Percentiles rank a stretch among this genome's conserved stretches.
phyloP scores from a whole-genome alignment of 306 rosid genomes.

The Corylus avellana region DNA sequence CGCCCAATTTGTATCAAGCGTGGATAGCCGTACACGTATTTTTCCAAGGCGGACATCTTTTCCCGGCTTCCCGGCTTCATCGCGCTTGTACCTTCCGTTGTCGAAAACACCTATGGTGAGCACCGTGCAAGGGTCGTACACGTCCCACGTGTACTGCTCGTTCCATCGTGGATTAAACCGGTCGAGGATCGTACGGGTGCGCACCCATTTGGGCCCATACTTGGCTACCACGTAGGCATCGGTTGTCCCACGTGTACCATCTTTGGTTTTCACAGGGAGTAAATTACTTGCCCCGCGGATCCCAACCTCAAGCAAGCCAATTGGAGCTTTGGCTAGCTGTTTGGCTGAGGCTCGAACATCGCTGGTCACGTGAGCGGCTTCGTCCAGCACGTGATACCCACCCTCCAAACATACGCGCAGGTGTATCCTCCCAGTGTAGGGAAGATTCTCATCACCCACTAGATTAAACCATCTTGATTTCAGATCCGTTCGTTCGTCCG shows the following conservation, averaged over 20 bases:
- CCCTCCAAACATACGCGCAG: slow-evolving; percentile 75
- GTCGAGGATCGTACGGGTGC: slow-evolving; percentile 74
- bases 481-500: slow-evolving; percentile 49
- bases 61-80: slow-evolving; percentile 50
- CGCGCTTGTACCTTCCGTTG: slow-evolving; percentile 60
- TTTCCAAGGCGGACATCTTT: slow-evolving; percentile 69
- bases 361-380: slow-evolving; percentile 84
- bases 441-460: slow-evolving; percentile 40
- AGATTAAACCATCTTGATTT: slow-evolving; percentile 89
- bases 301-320: slow-evolving; percentile 81
- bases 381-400: slow-evolving; percentile 90
- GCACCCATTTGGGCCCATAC: slow-evolving; percentile 87
- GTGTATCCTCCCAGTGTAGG: slow-evolving; percentile 70
- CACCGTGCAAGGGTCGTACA: slow-evolving; percentile 78
- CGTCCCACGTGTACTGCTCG: slow-evolving; percentile 90
- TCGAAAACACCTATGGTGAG: slow-evolving; percentile 78
- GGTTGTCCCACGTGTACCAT: slow-evolving; percentile 65
- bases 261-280: slow-evolving; percentile 77
- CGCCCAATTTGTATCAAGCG: slow-evolving; percentile 66
- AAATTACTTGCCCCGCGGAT: slow-evolving; percentile 76
- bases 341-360: slow-evolving; percentile 74
- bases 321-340: slow-evolving; percentile 58
- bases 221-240: slow-evolving; percentile 85
- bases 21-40: slow-evolving; percentile 68
- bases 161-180: slow-evolving; percentile 89